Evolutionary conservation across 805 yeast species (phyloP), one percentile per base, ranked within the genome.

Genomic region (Kuraishia borneana): DNA sequence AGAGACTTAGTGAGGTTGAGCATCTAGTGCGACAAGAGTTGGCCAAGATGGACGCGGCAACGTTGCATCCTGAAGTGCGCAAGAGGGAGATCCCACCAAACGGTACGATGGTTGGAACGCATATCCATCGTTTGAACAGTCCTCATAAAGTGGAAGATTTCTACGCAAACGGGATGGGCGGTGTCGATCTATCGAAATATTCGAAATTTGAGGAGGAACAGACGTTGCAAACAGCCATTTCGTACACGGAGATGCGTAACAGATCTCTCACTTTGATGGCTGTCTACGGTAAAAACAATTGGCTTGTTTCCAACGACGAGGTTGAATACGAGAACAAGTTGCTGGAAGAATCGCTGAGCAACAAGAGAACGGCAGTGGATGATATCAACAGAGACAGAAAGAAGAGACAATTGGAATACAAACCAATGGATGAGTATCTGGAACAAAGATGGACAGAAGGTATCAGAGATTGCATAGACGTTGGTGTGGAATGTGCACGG

Each of bases 381-480:
- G 70, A 64, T 4, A 36, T 72, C 12, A 61, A 66, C 31, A 40
- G 34, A 9, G 53, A 53, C 18, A 50, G 84, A 18, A 60, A 65
- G 40, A 49, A 47, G 21, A 45, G 61, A 32, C 76, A 75, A 48
- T 21, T 43, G 4, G 60, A 65, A 13, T 63, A 57, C 34, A 55
- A 58, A 40, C 71, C 74, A 0, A 58, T 62, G 18, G 47, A 65
- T 36, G 63, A 61, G 21, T 67, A 66, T 37, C 52, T 72, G 35
- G 49, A 55, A n/a, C 55, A 60, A 7, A 54, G 70, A 42, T 73
- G 82, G 80, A 56, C 53, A 30, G 70, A 68, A 6, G 68, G 65
- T 18, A 48, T 75, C 19, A 56, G 58, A 32, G 54, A 54, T 31
- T 45, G 56, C 31, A 52, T 63, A 20, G 61, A 60, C 26, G 35